Evolutionary conservation across 768 basidiomycete species (phyloP), one percentile per base, ranked within the genome.

Genomic region (Xerocomellus chrysenteron): DNA sequence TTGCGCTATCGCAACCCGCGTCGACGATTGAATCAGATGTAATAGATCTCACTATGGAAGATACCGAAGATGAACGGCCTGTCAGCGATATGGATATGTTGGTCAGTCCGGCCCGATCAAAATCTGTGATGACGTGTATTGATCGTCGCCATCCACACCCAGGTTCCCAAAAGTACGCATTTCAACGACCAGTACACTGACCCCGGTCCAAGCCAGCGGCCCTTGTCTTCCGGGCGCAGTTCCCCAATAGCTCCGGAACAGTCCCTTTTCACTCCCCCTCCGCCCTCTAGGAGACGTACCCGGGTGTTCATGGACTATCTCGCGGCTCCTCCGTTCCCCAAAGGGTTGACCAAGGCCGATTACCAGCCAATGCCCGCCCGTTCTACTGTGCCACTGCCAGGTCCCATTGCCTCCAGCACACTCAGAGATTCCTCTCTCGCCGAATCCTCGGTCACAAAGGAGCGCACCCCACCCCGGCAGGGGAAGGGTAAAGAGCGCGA

Each of bases 201-300:
- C 30, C 54, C 55, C n/a, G 42, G 57, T 35, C n/a, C 65, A 36
- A 58, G 58, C 26, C 50, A 47, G 40, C 49, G 5, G 0, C 21
- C 28, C 19, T 11, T 10, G 3, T n/a, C 56, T 17, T 57, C 57
- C 16, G 12, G 14, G 14, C 33, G 2, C 16, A 54, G 55, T 41
- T 47, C 71, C 5, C 46, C 60, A 5, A 47, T 60, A 19, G 50
- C 43, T 24, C 42, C 5, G 3, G 52, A 64, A 21, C 56, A 47
- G 9, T 70, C 66, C 11, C 68, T 73, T 41, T 72, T 72, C 47
- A 72, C 70, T 0, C 72, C 71, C 26, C 68, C 70, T 13, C 62
- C 64, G 4, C 54, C 40, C 7, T 33, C 52, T 8, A 62, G 44
- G 46, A 57, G 35, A 48, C 69, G 57, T 1, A 19, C 50, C 3